These are phyloP conservation scores for Casuarina glauca DNA, from an alignment of 306 rosid species.

Conservation along the genomic window DNA sequence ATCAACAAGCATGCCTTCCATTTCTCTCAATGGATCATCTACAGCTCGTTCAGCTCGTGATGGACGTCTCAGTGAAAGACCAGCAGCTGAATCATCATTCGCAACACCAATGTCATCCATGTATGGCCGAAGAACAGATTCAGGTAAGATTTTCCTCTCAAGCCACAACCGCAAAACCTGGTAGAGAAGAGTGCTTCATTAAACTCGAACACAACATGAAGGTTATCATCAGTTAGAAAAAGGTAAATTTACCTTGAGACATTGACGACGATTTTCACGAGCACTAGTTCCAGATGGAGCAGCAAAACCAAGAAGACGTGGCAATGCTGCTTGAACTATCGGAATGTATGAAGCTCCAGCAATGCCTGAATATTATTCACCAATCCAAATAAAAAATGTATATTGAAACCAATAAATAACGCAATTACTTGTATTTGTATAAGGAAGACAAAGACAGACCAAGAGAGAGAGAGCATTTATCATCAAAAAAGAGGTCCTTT, in stretches of 20 bases:
- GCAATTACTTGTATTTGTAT: conserved; percentile 4
- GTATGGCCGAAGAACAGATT: conserved; percentile 75
- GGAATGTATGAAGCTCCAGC: conserved; percentile 98
- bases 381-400: conserved; percentile 17
- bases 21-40: conserved; percentile 98
- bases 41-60: conserved; percentile 94
- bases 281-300: conserved; percentile 92
- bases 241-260: conserved; percentile 73
- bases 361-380: conserved; percentile 59
- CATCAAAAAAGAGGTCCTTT: conserved; percentile 12
- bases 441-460: background rate
- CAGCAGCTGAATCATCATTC: conserved; percentile 69
- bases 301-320: conserved; percentile 97
- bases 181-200: conserved; percentile 18
- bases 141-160: conserved; percentile 93
- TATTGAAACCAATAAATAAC: conserved; percentile 11
- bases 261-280: conserved; percentile 97
- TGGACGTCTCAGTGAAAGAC: conserved; percentile 83
- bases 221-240: background rate
- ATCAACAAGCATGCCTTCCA: conserved; percentile 99
- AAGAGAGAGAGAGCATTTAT: conserved; percentile 12
- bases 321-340: conserved; percentile 91
- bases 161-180: conserved; percentile 98
- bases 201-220: background rate
- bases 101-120: conserved; percentile 92